A percentile compares a stretch with the other conserved stretches of the same genome.
These are phyloP conservation scores for Penicillium decumbens DNA, from an alignment of 2,329 filamentous ascomycete genomes.

Conservation along the genomic window DNA sequence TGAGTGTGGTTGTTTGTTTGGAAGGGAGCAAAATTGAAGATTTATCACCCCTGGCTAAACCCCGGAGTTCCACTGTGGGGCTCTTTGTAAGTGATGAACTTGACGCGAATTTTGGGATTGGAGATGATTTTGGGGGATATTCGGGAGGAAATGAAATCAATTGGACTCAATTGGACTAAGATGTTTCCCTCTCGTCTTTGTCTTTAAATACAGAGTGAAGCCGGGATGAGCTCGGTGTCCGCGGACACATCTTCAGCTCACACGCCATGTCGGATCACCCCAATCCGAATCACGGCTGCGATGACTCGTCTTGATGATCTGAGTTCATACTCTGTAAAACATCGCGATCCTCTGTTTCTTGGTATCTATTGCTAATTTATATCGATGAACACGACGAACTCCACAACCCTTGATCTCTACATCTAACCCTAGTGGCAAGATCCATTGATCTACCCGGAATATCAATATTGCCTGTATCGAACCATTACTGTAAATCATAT, in stretches of 20 bases:
- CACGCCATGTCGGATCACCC: constrained; percentile 23
- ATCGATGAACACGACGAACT: too few species aligned
- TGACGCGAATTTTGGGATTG: neutral
- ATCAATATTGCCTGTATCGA: too few species aligned
- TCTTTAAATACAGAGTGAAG: neutral
- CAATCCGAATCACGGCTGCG: constrained; percentile 14
- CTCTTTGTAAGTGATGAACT: neutral
- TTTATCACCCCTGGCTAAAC: constrained; percentile 12
- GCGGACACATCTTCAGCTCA: neutral
- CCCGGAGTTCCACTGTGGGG: constrained; percentile 19
- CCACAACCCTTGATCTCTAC: too few species aligned
- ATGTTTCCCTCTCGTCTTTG: too few species aligned
- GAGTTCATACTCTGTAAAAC: too few species aligned
- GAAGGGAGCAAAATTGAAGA: constrained; percentile 8
- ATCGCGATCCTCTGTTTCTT: too few species aligned
- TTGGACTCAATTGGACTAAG: neutral
- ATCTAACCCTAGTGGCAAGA: too few species aligned
- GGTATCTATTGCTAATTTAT: too few species aligned
- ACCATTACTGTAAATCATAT: too few species aligned
- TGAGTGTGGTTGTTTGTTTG: neutral
- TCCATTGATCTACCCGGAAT: too few species aligned
- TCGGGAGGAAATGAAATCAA: neutral
- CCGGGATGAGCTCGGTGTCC: neutral
- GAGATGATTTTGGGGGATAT: neutral
- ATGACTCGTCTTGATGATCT: too few species aligned